These are phyloP conservation scores for Thelonectria olida DNA, from an alignment of 2,329 filamentous ascomycete species.

Conservation along the genomic window DNA sequence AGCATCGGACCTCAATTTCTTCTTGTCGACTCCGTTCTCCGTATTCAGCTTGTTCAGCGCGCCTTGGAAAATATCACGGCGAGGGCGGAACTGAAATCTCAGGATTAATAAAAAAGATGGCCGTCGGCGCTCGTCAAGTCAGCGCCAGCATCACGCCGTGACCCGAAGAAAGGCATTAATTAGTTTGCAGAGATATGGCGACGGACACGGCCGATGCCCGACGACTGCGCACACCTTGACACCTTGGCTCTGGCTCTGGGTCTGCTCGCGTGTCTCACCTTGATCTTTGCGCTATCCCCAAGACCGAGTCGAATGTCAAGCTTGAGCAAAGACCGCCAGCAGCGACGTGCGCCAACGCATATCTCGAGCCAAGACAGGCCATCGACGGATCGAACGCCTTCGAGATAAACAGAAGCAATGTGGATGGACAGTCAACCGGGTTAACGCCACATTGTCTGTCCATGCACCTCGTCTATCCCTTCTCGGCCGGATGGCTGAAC, in stretches of 20 bases:
- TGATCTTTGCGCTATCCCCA: constrained; percentile 13
- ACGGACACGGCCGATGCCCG: constrained; percentile 36
- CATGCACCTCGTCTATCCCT: neutral
- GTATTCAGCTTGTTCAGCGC: neutral
- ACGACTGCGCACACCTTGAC: constrained; percentile 5
- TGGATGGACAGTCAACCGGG: constrained; percentile 26
- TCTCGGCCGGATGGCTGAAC: constrained; percentile 5
- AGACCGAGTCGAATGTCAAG: constrained; percentile 20
- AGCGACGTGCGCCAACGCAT: constrained; percentile 20
- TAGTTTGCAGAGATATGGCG: constrained; percentile 1
- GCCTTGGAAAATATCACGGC: neutral
- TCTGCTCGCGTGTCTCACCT: constrained; percentile 20
- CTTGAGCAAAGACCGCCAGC: constrained; percentile 15
- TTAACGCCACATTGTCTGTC: constrained; percentile 10
- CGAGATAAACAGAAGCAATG: constrained; percentile 31
- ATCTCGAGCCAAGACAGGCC: constrained; percentile 20
- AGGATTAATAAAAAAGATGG: neutral
- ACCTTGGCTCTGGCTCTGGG: neutral
- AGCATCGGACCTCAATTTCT: neutral
- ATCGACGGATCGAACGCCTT: constrained; percentile 5
- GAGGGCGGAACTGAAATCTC: constrained; percentile 1
- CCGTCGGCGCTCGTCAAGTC: constrained; percentile 15
- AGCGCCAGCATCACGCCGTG: constrained; percentile 19
- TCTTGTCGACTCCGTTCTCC: neutral
- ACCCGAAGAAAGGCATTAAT: constrained; percentile 3